Base-by-base conservation (phyloP, 257 asterid species). In the Penstemon newberryi region DNA sequence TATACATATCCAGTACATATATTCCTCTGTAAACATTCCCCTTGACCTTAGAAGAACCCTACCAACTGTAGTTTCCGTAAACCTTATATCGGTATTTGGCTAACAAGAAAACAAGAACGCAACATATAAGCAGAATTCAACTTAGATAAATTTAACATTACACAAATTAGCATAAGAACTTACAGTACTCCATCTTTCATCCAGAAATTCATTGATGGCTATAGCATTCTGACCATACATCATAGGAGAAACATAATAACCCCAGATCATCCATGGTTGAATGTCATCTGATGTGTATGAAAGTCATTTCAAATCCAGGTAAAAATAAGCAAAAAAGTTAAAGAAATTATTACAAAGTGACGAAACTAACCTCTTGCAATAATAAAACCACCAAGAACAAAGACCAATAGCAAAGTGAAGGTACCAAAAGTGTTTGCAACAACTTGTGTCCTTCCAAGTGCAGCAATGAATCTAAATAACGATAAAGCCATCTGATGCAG, bases 401-500 rank as follows among this genome's bases (percentile, higher is more conserved):
- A 92, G 57, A 90, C 93, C 75, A 92, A n/a, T 10, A 92, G 88
- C 79, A 93, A 72, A n/a, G 88, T 60, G 80, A 93, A 93, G 65
- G 96, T 86, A n/a, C 90, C 96, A 44, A 85, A 78, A 49, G 96
- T 85, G 88, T 4, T 82, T 51, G 96, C 94, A 68, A 90, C 93
- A 61, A 90, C 95, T 81, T 77, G 89, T 15, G 91, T 81, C 79
- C 98, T 81, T 73, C 96, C 98, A 58, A 93, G 81, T 47, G 89
- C 94, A 9, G 85, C 96, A 51, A 90, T 79, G 64, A 88, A 84
- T 53, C 98, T 86, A 71, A 88, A 93, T 51, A 93, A 89, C n/a
- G 97, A 82, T 65, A 93, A 68, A 69, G 98, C 98, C 94, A 89
- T 88, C 82, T 88, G 95, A 81, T 93, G 97, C 75, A 93, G 66